Evolutionary conservation across 345 rosid species (phyloP), one percentile per base, ranked within the genome.

Genomic region (Anastatica hierochuntica): DNA sequence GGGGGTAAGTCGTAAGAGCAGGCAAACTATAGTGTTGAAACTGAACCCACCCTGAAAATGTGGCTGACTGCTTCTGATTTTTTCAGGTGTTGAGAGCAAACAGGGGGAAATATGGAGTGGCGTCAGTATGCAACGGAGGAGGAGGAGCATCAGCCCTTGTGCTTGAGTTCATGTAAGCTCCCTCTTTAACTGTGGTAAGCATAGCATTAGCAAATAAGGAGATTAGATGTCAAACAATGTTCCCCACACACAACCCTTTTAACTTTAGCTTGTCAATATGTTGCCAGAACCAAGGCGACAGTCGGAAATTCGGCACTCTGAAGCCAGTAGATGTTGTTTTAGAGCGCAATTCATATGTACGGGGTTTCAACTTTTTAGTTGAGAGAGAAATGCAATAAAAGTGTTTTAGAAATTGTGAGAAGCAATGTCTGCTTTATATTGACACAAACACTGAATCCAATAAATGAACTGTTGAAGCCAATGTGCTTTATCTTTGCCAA

Each of bases 81-180:
- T n/a, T n/a, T 21, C 51, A 90, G 96, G 98, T 83, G 38, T 61
- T 92, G 79, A 83, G 78, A 68, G 83, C 77, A 37, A 92, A 75
- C 71, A 85, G 70, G 13, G 96, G 84, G 35, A 84, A 71, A 68
- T 78, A 77, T 9, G 96, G 95, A 31, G 94, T 83, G 59, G 94
- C 74, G 20, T 88, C 82, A 24, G 56, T 92, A 56, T 92, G 98
- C 86, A 92, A 92, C 33, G 96, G 98, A n/a, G 96, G 94, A 29
- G 98, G 98, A 12, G 94, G 90, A 34, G 98, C 95, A 65, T 92
- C 96, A 13, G 84, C 96, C 4, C 71, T 92, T 43, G 96, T 85
- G 50, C 62, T 88, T 29, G 94, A 92, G 79, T 75, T 77, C 76
- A 71, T 88, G 79, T 88, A 83, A 81, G 82, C 56, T 65, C 48